Evolutionary conservation across 1,139 yeast genomes (phyloP).

Genomic region (Kurtzmaniella natalensis): DNA sequence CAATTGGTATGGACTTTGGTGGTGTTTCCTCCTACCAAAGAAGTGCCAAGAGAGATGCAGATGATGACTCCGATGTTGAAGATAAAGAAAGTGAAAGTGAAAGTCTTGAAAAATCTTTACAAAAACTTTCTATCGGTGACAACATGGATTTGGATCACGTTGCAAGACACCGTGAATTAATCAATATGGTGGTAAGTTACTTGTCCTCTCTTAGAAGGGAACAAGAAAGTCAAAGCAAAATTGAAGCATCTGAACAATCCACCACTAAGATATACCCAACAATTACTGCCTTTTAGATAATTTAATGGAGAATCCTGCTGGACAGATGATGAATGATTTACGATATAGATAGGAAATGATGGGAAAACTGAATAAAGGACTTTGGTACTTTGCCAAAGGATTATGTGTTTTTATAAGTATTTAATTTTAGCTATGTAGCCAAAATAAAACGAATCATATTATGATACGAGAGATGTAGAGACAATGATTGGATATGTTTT

Average conservation of each 20-base stretch:
- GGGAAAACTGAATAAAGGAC: not conserved
- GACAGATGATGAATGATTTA: not conserved
- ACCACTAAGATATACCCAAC: conserved; percentile 34
- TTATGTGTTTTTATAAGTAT: too few relatives aligned
- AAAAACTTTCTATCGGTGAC: conserved; percentile 16
- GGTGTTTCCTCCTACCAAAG: conserved; percentile 39
- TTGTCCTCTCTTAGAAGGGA: conserved; percentile 18
- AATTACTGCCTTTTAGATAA: conserved; percentile 36
- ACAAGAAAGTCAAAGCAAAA: conserved; percentile 9
- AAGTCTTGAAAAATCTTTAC: conserved; percentile 6
- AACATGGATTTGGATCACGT: conserved; percentile 25
- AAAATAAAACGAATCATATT: too few relatives aligned
- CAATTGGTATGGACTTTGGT: conserved; percentile 32
- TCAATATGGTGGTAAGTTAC: conserved; percentile 25
- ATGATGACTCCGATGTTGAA: conserved; percentile 10
- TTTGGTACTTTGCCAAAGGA: not conserved
- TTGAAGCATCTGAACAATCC: conserved; percentile 8
- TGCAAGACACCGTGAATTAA: conserved; percentile 35
- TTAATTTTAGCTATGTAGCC: too few relatives aligned
- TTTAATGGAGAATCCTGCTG: not conserved
- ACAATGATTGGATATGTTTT: too few relatives aligned
- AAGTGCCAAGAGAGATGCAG: conserved; percentile 25
- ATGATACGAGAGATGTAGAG: too few relatives aligned
- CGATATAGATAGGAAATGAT: not conserved
- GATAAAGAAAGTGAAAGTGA: too few relatives aligned